Base-by-base conservation (phyloP, 306 rosid species). In the Cucurbita pepo region DNA sequence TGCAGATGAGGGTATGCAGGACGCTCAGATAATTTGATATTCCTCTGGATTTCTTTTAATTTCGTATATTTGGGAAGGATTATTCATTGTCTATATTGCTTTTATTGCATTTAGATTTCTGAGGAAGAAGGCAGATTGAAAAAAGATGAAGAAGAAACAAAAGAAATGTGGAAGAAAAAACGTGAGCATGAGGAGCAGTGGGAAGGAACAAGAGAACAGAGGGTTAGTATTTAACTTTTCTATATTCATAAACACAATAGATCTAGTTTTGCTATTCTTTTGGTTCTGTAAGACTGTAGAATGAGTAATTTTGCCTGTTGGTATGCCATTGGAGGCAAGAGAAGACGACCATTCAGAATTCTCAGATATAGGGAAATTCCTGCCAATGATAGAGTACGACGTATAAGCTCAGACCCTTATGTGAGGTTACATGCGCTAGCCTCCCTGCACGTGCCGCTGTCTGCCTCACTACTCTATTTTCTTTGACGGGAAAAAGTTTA, bases 91-190 rank as follows among this genome's bases (percentile, higher is more conserved):
- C 45, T 74, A n/a, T 79, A 30, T 15, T 79, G 66, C 70, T 38
- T 47, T 58, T 56, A 53, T 77, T 76, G 69, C 59, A 73, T 81
- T 55, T 80, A 95, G 99, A 95, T 95, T 85, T 91, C 96, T 30
- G 99, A 95, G 81, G 99, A 95, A 89, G 97, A 91, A 84, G 99
- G 99, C 74, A 85, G 99, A 84, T 84, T 91, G 85, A 95, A 95
- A 84, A 89, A 81, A 79, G 97, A 89, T 25, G 99, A 91, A 83
- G 99, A 91, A 85, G 97, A 95, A 74, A 84, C 87, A 56, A 95
- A 91, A 77, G 99, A 95, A 83, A 89, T 95, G 95, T 91, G 96
- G 99, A 95, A 95, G 81, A 89, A 94, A 82, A 95, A 91, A 87
- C 96, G 97, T 41, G 97, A 95, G 73, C 97, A 89, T 55, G 97